Base-by-base conservation (phyloP, 805 yeast genomes). In the Zygotorulaspora florentina region DNA sequence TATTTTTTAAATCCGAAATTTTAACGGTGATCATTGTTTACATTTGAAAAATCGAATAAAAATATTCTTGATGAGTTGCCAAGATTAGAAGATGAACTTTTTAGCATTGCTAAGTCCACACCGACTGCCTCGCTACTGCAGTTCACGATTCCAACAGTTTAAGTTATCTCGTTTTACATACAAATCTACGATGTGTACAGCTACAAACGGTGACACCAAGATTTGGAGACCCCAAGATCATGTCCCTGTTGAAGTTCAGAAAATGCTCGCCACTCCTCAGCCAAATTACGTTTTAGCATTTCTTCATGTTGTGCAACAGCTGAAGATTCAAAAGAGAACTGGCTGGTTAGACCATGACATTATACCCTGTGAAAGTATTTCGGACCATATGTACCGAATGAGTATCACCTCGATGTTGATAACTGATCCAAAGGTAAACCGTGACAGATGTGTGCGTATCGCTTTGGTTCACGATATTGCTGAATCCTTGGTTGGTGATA, bases 341-440 rank as follows among this genome's bases (percentile, higher is more conserved):
- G 98, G 98, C 2, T 90, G 97, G 98, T 66, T 90, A 15, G 90
- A 87, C 59, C 80, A 79, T 58, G 67, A 61, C 13, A 64, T 71
- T 34, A 38, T 48, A 5, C 55, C 62, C 2, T 69, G 74, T 48
- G 75, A 88, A 64, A 78, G 85, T 40, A 87, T 88, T 45, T 77
- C 87, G 10, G 96, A 89, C 66, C 96, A 90, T 66, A 89, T 89
- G 96, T 90, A 90, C 63, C 75, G 98, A 47, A 91, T 90, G 96
- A 81, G 87, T 2, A 71, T 90, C 25, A 80, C 88, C 40, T 73
- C 91, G 18, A 79, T 88, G 83, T 65, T 87, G 26, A 74, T 87
- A 39, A 66, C 68, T 29, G 68, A 74, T 41, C 63, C 65, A 12
- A 66, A 70, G 5, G 71, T 85, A 35, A 80, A 85, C 65, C 72